A percentile compares a stretch with the other conserved stretches of the same genome.
phyloP scores from a whole-genome alignment of 768 basidiomycete species.

The Leucosporidium creatinivorum region DNA sequence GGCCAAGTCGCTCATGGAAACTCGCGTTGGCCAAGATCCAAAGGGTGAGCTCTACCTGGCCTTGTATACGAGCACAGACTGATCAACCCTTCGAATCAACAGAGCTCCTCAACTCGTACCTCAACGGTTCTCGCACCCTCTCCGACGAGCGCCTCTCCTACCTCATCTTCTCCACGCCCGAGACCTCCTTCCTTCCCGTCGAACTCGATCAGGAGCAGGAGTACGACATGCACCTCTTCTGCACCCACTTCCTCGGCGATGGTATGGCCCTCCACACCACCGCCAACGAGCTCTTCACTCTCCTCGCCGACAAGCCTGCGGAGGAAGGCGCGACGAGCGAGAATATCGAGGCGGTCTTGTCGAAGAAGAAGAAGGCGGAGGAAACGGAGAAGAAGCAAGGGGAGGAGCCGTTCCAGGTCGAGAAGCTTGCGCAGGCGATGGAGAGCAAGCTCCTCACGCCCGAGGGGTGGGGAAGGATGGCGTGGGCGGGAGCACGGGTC shows the following conservation, averaged over 20 bases:
- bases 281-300: conserved; percentile 67
- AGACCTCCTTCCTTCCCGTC: conserved; percentile 8
- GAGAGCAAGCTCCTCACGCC: conserved; percentile 50
- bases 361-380: not conserved
- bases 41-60: conserved; percentile 31
- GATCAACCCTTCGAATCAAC: not conserved
- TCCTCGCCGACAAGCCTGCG: conserved; percentile 47
- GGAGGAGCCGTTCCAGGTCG: not conserved
- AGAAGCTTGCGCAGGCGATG: conserved; percentile 46
- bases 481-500: conserved; percentile 49
- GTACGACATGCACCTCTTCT: conserved; percentile 63
- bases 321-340: conserved; percentile 6
- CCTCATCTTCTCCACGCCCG: conserved; percentile 46
- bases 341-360: conserved; percentile 21
- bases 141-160: conserved; percentile 61
- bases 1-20: conserved; percentile 51
- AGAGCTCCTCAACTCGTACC: conserved; percentile 56
- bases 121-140: conserved; percentile 70
- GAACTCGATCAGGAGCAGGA: conserved; percentile 39
- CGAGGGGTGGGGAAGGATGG: conserved; percentile 43
- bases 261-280: conserved; percentile 78
- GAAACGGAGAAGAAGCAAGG: conserved; percentile 8
- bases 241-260: conserved; percentile 75
- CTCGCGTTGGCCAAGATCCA: conserved; percentile 54
- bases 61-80: too few relatives aligned